Percentiles rank a stretch among this genome's conserved stretches.
These are phyloP conservation scores for Neurospora tetrasperma DNA, from an alignment of 495 filamentous ascomycete genomes.

Conservation along the genomic window DNA sequence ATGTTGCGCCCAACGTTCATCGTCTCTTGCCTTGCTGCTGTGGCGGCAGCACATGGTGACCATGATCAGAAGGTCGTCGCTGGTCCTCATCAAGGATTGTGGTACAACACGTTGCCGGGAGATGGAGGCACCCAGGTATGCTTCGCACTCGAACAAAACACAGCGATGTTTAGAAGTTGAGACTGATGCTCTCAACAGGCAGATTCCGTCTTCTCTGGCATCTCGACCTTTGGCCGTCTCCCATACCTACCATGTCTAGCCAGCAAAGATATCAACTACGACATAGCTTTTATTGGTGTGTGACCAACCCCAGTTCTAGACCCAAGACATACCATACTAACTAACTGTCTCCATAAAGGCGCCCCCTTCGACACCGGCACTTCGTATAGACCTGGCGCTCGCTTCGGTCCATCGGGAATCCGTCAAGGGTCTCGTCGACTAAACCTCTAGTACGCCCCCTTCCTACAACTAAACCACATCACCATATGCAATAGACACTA, in stretches of 20 bases:
- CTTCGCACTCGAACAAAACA: background rate
- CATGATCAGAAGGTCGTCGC: slow-evolving; percentile 30
- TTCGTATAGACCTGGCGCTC: slow-evolving; percentile 48
- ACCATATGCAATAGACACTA: background rate
- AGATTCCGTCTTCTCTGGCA: slow-evolving; percentile 62
- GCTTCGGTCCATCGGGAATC: slow-evolving; percentile 79
- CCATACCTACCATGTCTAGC: slow-evolving; percentile 65
- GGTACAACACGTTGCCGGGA: slow-evolving; percentile 46
- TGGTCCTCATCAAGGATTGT: slow-evolving; percentile 41
- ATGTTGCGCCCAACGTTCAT: slow-evolving; percentile 18
- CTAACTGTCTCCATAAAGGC: slow-evolving; percentile 17
- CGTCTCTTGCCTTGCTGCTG: slow-evolving; percentile 16
- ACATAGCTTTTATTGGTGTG: slow-evolving; percentile 75
- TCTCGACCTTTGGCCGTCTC: slow-evolving; percentile 76
- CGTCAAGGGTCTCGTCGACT: slow-evolving; percentile 70
- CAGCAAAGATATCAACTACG: slow-evolving; percentile 54
- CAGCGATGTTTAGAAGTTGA: background rate
- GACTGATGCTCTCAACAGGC: slow-evolving; percentile 22
- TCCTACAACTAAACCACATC: background rate
- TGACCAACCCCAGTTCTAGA: slow-evolving; percentile 50
- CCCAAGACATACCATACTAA: slow-evolving; percentile 38
- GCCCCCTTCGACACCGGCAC: slow-evolving; percentile 33
- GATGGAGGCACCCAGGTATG: slow-evolving; percentile 48
- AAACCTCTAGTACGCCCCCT: slow-evolving; percentile 42
- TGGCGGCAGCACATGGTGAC: slow-evolving; percentile 23